Base-by-base conservation (phyloP, 1,139 yeast species). In the Candida sojae region DNA sequence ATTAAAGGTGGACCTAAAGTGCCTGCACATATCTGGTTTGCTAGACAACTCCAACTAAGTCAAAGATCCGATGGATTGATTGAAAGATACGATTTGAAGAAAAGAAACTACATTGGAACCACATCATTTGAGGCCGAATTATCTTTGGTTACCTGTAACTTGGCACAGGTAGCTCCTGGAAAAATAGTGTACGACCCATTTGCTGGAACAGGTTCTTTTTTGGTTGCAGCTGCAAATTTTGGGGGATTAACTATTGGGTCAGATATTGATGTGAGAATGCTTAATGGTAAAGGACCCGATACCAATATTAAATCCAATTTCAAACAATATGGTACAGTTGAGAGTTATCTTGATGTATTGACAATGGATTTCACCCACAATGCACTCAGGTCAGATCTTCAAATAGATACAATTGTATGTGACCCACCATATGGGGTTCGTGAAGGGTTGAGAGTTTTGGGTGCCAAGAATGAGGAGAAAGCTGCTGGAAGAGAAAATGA, bases 401-500 rank as follows among this genome's bases (percentile, higher is more conserved):
- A 61, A 35, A 77, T 95, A 13, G 97, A 93, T 59, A 79, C 91
- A 1, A 91, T 93, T 11, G 82, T 93, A 2, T 92, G 97, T 62
- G 99, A 93, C 66, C 99, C 99, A 1, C 99, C 99, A 0, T 93
- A 93, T 64, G 99, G 99, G 2, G 96, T 93, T 1, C 77, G 99
- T 58, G 99, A 95, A 64, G 97, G 98, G 1, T 79, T 95, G 43
- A 89, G 90, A 61, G 97, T 92, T 0, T 82, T 96, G 50, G 99
- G 99, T 2, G 88, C 96, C 2, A 83, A 80, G 54, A 79, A 88
- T 57, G 80, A 77, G 23, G 75, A 68, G 44, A 73, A 71, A 54
- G 79, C 79, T 5, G 70, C 66, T 1, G 96, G 93, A 0, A 80
- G 88, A 57, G 96, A 88, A 60, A 71, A 81, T 45, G 74, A 86